A percentile compares a stretch with the other conserved stretches of the same genome.
Evolutionary conservation across 2,329 filamentous ascomycete species (phyloP).

Genomic region (Cladosporium sp.): DNA sequence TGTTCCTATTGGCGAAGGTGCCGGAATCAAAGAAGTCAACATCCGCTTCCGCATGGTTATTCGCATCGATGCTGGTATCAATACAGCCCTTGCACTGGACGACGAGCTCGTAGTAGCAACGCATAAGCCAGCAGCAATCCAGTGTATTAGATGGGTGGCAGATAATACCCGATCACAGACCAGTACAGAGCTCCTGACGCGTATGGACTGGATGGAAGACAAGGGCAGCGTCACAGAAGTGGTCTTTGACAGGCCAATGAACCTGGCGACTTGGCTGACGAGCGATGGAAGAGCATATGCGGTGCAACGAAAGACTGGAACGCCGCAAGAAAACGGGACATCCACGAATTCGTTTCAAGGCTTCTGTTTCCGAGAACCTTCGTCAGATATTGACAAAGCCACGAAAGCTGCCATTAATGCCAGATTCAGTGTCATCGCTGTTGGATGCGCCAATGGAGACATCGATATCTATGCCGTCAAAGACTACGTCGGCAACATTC

Average conservation of each 20-base stretch:
- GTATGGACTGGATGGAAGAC: constrained; percentile 80
- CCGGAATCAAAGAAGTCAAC: constrained; percentile 78
- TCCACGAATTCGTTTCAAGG: constrained; percentile 79
- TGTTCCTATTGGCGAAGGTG: constrained; percentile 72
- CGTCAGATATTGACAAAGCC: constrained; percentile 57
- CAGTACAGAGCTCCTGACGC: constrained; percentile 81
- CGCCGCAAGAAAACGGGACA: constrained; percentile 42
- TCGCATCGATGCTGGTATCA: constrained; percentile 93
- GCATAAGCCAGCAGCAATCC: constrained; percentile 84
- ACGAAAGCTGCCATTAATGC: constrained; percentile 82
- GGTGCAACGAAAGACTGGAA: constrained; percentile 64
- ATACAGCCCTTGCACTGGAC: constrained; percentile 80
- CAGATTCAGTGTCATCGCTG: constrained; percentile 85
- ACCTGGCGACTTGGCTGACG: constrained; percentile 87
- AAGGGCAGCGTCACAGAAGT: constrained; percentile 75
- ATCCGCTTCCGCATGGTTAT: constrained; percentile 96
- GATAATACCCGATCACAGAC: constrained; percentile 80
- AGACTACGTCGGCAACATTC: constrained; percentile 91
- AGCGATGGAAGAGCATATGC: constrained; percentile 84
- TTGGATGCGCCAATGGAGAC: constrained; percentile 74
- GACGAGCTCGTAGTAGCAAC: constrained; percentile 92
- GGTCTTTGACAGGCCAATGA: constrained; percentile 95
- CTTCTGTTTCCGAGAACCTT: constrained; percentile 80
- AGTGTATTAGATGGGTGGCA: constrained; percentile 92
- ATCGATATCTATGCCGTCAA: constrained; percentile 87